phyloP scores from a whole-genome alignment of 768 basidiomycete genomes.

The Phlebiopsis flavidoalba region DNA sequence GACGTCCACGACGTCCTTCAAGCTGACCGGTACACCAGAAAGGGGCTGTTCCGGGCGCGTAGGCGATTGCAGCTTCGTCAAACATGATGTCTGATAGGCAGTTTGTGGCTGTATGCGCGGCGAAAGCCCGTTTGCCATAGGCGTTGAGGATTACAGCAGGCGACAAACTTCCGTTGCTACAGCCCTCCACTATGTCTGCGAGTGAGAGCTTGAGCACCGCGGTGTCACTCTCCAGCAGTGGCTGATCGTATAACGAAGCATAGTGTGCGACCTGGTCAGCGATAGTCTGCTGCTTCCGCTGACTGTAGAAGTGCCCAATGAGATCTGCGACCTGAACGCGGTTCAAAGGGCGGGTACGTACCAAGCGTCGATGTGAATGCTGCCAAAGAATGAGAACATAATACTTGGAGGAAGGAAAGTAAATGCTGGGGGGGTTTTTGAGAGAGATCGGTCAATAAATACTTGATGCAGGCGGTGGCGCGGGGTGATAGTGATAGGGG shows the following conservation, averaged over 20 bases:
- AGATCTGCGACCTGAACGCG: neutral
- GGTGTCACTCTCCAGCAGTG: conserved; percentile 30
- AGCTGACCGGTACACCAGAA: conserved; percentile 42
- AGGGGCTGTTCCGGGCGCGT: conserved; percentile 22
- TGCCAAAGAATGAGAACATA: conserved; percentile 8
- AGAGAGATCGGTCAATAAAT: neutral
- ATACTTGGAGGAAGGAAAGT: neutral
- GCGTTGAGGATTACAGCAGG: conserved; percentile 30
- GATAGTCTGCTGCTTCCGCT: conserved; percentile 30
- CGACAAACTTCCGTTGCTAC: conserved; percentile 23
- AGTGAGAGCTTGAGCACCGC: conserved; percentile 33
- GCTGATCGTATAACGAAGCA: conserved; percentile 24
- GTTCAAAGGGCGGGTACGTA: neutral
- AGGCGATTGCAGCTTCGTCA: conserved; percentile 21
- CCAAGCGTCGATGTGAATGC: conserved; percentile 7
- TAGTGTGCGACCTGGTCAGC: conserved; percentile 24
- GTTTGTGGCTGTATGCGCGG: conserved; percentile 40
- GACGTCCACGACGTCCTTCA: conserved; percentile 45
- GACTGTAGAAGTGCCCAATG: conserved; percentile 16
- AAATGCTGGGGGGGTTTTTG: neutral
- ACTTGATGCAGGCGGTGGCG: neutral
- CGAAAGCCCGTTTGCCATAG: conserved; percentile 36
- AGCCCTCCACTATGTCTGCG: conserved; percentile 29
- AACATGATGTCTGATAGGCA: conserved; percentile 45
- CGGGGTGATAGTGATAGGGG: neutral